Evolutionary conservation across 2,329 filamentous ascomycete genomes (phyloP).

Genomic region (Sporothrix luriei): DNA sequence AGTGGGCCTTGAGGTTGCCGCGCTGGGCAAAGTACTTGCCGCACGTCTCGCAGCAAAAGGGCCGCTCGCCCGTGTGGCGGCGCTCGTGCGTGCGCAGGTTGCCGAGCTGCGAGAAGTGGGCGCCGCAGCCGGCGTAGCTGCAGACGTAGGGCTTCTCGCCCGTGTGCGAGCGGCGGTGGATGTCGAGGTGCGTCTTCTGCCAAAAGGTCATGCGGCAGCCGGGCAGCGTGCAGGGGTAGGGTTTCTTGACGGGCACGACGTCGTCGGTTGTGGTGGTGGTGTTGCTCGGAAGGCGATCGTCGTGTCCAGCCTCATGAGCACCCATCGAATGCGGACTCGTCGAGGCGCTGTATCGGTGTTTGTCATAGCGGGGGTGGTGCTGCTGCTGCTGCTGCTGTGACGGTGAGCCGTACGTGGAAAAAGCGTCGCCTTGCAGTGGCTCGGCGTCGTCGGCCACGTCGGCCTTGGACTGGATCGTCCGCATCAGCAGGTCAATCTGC

Average conservation of each 20-base stretch:
- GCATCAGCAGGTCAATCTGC: slow-evolving; percentile 85
- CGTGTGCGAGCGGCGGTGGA: slow-evolving; percentile 84
- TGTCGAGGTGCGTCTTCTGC: slow-evolving; percentile 91
- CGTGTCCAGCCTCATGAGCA: background rate
- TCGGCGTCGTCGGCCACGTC: slow-evolving; percentile 40
- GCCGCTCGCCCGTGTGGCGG: slow-evolving; percentile 83
- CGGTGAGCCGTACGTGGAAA: background rate
- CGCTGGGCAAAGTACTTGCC: slow-evolving; percentile 82
- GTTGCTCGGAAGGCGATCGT: background rate
- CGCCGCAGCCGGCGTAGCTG: slow-evolving; percentile 57
- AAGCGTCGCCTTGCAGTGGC: slow-evolving; percentile 34
- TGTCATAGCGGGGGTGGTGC: background rate
- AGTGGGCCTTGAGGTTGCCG: slow-evolving; percentile 82
- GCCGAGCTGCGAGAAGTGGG: slow-evolving; percentile 84
- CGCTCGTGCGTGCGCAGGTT: slow-evolving; percentile 92
- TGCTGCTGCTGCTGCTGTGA: slow-evolving; percentile 24
- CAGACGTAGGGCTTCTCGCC: slow-evolving; percentile 84
- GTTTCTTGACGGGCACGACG: slow-evolving; percentile 33
- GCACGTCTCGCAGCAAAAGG: slow-evolving; percentile 77
- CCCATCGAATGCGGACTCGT: background rate
- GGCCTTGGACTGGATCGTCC: slow-evolving; percentile 74
- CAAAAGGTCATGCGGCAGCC: slow-evolving; percentile 80
- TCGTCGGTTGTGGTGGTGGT: background rate
- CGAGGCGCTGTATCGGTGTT: background rate
- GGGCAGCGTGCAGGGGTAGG: slow-evolving; percentile 64